Percentiles rank a stretch among this genome's conserved stretches.
These are phyloP conservation scores for Fraxinus xanthoxyloides DNA, from an alignment of 305 asterid species.

Conservation along the genomic window DNA sequence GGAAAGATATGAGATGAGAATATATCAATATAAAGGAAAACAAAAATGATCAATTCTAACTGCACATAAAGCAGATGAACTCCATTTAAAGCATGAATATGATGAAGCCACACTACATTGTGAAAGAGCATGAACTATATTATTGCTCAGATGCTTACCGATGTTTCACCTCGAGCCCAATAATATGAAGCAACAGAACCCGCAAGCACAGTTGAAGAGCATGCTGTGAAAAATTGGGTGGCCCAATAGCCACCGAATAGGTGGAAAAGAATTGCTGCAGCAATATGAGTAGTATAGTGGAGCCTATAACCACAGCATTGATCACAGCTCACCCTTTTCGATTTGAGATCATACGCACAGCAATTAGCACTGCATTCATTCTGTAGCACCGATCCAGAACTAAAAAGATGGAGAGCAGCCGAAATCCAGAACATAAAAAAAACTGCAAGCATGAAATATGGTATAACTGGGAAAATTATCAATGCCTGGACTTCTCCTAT, in stretches of 20 bases:
- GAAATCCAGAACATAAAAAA: constrained; percentile 95
- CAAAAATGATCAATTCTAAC: neutral
- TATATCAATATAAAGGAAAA: neutral
- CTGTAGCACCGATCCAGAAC: constrained; percentile 77
- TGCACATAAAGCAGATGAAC: neutral
- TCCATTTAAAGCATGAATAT: neutral
- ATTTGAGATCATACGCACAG: constrained; percentile 91
- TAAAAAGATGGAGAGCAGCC: constrained; percentile 85
- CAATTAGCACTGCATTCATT: constrained; percentile 82
- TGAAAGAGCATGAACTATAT: neutral
- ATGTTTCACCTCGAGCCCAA: constrained; percentile 88
- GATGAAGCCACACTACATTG: neutral
- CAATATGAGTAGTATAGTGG: constrained; percentile 71
- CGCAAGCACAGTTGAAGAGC: constrained; percentile 86
- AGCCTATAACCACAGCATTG: constrained; percentile 90
- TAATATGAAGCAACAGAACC: constrained; percentile 97
- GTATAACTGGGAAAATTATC: constrained; percentile 81
- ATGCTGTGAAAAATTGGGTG: constrained; percentile 70
- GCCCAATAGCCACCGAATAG: constrained; percentile 96
- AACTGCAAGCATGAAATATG: constrained; percentile 69
- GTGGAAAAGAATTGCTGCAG: constrained; percentile 85
- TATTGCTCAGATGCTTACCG: constrained; percentile 45
- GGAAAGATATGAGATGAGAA: neutral
- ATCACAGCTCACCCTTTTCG: constrained; percentile 67
- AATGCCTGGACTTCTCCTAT: constrained; percentile 95